A percentile compares a stretch with the other conserved stretches of the same genome.
Conservation (phyloP, 2,329 filamentous ascomycete genomes). For the Pseudocercospora eumusae region DNA sequence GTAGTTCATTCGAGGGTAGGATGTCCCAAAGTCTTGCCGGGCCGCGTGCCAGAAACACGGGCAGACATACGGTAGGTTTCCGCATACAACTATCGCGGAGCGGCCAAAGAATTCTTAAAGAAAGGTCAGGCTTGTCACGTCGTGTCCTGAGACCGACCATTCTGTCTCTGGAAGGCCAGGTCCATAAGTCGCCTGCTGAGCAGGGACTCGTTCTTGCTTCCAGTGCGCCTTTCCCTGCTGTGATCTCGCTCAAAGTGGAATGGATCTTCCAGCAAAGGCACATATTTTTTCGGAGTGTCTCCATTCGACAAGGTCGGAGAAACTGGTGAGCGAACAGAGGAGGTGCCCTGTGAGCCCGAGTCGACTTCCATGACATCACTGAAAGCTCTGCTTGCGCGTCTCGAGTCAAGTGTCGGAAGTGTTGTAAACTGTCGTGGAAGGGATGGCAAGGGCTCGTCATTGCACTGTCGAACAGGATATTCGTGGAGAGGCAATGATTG, state of each 20-base stretch:
- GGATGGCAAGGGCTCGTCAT: conserved; percentile 27
- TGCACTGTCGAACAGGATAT: conserved; percentile 33
- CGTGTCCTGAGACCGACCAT: conserved; percentile 4
- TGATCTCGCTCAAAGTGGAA: conserved; percentile 34
- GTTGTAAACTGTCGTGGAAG: conserved; percentile 32
- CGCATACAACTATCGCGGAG: no score
- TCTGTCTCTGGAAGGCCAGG: conserved; percentile 46
- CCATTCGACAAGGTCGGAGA: conserved; percentile 18
- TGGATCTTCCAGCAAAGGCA: conserved; percentile 24
- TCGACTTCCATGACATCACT: conserved; percentile 32
- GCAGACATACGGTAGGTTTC: no score
- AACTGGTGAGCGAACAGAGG: conserved; percentile 26
- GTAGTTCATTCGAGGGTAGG: neutral
- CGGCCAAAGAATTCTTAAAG: no score
- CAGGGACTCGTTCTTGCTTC: conserved; percentile 61
- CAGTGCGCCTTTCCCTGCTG: conserved; percentile 68
- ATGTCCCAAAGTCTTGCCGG: neutral
- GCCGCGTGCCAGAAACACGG: no score
- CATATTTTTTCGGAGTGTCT: conserved; percentile 14
- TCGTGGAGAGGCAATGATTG: conserved; percentile 30
- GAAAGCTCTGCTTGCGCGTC: conserved; percentile 34
- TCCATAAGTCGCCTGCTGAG: conserved; percentile 69
- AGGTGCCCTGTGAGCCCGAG: conserved; percentile 25
- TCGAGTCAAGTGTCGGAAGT: conserved; percentile 35
- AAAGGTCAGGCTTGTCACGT: neutral